Evolutionary conservation across 495 filamentous ascomycete genomes (phyloP), one percentile per base, ranked within the genome.

Genomic region (Penicillium steckii): DNA sequence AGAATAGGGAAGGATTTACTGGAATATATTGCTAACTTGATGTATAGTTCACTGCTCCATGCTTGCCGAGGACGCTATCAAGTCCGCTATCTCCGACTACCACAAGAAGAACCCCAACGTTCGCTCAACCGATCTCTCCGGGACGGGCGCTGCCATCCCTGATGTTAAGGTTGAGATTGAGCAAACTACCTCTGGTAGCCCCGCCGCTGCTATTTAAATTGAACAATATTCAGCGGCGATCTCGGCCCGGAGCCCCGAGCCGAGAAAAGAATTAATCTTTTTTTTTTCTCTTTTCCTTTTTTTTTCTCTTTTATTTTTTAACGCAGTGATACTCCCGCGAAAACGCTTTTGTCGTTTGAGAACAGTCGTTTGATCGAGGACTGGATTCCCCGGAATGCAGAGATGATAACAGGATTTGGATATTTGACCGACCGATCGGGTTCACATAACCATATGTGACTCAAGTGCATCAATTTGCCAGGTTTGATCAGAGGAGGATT

Each of bases 31-130:
- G 46, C 69, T 57, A 25, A 62, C 48, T 8, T 23, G 10, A 21
- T 18, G 22, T 8, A 53, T n/a, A 90, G 87, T 97, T 24, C 95
- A 99, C 74, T 99, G 95, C 81, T 97, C 92, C 51, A 96, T 99
- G 89, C 85, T 99, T 52, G 95, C 95, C 22, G 95, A 99, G 75
- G 93, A 99, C 68, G 95, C 95, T 53, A 97, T 99, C 82, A 97
- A 97, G 75, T 93, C 90, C n/a, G 95, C 95, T 51, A 97, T 97
- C 70, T 87, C 85, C 47, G 93, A 98, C 71, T 97, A 97, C 79
- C 91, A 96, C 79, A 90, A 85, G 66, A 97, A 97, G 83, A 93
- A 80, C 78, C 88, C 90, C 50, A 81, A 86, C 30, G 83, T 83
- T n/a, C 77, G 78, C 53, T 50, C 74, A 12, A 92, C 91, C 6